Percentiles rank a stretch among this genome's conserved stretches.
phyloP scores from a whole-genome alignment of 2,329 filamentous ascomycete species.

The Aphanocladium album region DNA sequence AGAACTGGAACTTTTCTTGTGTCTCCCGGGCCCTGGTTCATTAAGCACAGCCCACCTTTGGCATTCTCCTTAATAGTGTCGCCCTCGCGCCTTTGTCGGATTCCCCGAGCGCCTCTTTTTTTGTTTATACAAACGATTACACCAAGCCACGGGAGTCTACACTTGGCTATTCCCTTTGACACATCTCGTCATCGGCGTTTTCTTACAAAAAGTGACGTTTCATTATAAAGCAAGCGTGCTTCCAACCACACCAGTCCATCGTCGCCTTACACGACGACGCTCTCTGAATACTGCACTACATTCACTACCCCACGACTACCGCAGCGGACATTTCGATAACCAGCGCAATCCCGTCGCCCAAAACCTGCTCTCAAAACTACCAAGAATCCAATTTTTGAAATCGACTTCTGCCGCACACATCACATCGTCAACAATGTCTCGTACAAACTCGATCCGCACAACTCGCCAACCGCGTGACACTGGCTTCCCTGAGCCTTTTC shows the following conservation, averaged over 20 bases:
- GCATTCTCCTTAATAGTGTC: not conserved
- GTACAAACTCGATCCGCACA: not conserved
- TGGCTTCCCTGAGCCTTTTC: slow-evolving; percentile 48
- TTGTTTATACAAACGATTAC: not conserved
- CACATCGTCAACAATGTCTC: not conserved
- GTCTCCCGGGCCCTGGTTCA: not conserved
- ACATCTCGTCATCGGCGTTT: not conserved
- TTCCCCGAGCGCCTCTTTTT: not conserved
- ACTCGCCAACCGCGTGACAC: slow-evolving; percentile 35
- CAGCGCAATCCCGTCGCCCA: not conserved
- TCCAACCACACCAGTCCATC: not conserved
- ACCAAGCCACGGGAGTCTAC: not conserved
- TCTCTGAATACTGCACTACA: not conserved
- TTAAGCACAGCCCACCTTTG: not conserved
- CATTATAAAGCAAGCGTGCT: not conserved
- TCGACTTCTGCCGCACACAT: not conserved
- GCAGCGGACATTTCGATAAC: not conserved
- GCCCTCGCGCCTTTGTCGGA: not conserved
- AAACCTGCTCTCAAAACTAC: not conserved
- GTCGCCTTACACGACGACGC: not conserved
- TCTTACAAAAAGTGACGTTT: not conserved
- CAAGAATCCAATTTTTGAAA: not conserved
- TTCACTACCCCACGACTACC: not conserved
- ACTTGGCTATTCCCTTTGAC: not conserved
- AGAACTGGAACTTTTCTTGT: not conserved